These are phyloP conservation scores for Globisporangium paroecandrum DNA, from an alignment of 352 stramenopile species.

Conservation along the genomic window DNA sequence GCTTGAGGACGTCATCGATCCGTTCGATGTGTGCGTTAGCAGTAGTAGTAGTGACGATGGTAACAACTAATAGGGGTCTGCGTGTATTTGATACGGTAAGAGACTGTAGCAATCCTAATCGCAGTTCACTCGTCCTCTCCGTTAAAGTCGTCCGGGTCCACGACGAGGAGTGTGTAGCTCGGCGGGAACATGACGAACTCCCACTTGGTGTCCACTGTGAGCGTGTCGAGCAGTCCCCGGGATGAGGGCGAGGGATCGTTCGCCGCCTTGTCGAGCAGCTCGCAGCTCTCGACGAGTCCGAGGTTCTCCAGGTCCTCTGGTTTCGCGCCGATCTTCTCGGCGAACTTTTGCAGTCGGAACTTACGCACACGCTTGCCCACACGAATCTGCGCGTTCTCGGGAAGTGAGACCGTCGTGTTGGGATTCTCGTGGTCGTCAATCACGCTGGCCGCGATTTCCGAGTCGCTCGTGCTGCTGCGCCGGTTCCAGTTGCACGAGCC, in stretches of 20 bases:
- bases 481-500: slow-evolving; percentile 92
- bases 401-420: neutral
- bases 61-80: neutral
- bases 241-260: neutral
- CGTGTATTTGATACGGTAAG: neutral
- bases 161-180: slow-evolving; percentile 32
- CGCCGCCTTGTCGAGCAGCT: slow-evolving; percentile 28
- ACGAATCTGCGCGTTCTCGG: slow-evolving; percentile 28
- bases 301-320: slow-evolving; percentile 16
- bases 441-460: slow-evolving; percentile 57
- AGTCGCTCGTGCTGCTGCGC: slow-evolving; percentile 69
- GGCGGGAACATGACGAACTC: slow-evolving; percentile 30
- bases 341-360: slow-evolving; percentile 58
- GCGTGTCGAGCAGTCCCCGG: slow-evolving; percentile 32
- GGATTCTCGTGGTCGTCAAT: slow-evolving; percentile 24
- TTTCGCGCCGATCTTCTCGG: slow-evolving; percentile 35
- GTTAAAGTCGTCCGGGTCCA: slow-evolving; percentile 35
- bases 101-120: neutral
- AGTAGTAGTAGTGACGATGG: neutral
- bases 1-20: slow-evolving; percentile 30
- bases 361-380: slow-evolving; percentile 36
- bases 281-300: slow-evolving; percentile 23
- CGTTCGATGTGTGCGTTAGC: slow-evolving; percentile 22
- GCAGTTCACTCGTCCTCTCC: neutral
- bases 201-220: slow-evolving; percentile 27